A percentile compares a stretch with the other conserved stretches of the same genome.
phyloP scores from a whole-genome alignment of 805 yeast genomes.

The Metschnikowia henanensis region DNA sequence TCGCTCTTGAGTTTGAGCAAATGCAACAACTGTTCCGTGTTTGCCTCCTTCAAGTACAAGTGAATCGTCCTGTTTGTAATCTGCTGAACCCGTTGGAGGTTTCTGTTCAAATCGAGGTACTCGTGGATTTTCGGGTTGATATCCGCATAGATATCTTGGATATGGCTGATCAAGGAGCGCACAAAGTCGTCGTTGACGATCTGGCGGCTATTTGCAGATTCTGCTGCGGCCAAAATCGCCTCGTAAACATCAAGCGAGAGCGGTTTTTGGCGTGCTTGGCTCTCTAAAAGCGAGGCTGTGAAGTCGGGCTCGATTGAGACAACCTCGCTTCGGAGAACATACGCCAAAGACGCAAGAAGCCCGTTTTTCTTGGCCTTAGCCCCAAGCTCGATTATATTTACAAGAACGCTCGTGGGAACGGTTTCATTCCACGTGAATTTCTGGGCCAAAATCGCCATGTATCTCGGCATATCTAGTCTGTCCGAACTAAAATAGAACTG shows the following conservation, averaged over 20 bases:
- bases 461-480: conserved; percentile 26
- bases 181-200: conserved; percentile 25
- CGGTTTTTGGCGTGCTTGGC: conserved; percentile 8
- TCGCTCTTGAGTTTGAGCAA: conserved; percentile 26
- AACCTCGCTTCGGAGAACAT: conserved; percentile 12
- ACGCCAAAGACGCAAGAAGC: conserved; percentile 7
- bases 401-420: conserved; percentile 22
- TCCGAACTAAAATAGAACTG: conserved; percentile 6
- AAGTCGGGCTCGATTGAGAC: conserved; percentile 15
- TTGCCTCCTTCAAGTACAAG: conserved; percentile 1
- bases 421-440: conserved; percentile 14
- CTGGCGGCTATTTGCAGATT: not conserved
- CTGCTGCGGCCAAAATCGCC: conserved; percentile 6
- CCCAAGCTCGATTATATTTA: conserved; percentile 30
- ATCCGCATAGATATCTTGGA: conserved; percentile 29
- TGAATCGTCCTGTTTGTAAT: not conserved
- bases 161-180: conserved; percentile 21
- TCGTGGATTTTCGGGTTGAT: conserved; percentile 36
- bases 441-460: conserved; percentile 26
- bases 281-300: conserved; percentile 16
- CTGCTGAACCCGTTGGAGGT: conserved; percentile 17
- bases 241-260: conserved; percentile 19
- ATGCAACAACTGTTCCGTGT: conserved; percentile 12
- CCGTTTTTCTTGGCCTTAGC: conserved; percentile 11
- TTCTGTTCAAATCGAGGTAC: conserved; percentile 31